These are phyloP conservation scores for Noccaea bulbosa DNA, from an alignment of 345 rosid species.

Conservation along the genomic window DNA sequence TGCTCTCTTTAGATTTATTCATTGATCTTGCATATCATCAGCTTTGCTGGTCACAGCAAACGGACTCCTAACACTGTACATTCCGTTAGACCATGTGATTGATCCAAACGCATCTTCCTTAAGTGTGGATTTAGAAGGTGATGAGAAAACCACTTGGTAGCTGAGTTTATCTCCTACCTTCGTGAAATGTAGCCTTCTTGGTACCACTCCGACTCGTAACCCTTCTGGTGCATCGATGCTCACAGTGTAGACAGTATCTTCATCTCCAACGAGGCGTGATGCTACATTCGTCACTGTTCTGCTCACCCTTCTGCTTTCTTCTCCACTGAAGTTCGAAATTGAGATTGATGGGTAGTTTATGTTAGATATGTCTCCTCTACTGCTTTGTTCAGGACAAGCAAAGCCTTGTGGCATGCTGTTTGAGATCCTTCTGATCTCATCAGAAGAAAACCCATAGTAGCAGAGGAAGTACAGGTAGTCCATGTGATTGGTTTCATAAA, in stretches of 20 bases:
- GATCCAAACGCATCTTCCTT: constrained; percentile 55
- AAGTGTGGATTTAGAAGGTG: constrained; percentile 18
- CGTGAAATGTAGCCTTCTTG: constrained; percentile 50
- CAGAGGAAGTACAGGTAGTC: constrained; percentile 75
- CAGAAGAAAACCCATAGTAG: constrained; percentile 49
- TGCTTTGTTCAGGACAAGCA: constrained; percentile 53
- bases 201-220: constrained; percentile 48
- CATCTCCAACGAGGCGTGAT: constrained; percentile 46
- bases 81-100: constrained; percentile 61
- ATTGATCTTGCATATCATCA: not conserved
- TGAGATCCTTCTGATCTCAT: constrained; percentile 47
- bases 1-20: not conserved
- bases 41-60: constrained; percentile 47
- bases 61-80: constrained; percentile 55
- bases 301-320: constrained; percentile 42
- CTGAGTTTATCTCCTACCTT: constrained; percentile 49
- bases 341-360: constrained; percentile 82
- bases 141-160: constrained; percentile 52
- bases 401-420: constrained; percentile 46
- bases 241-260: constrained; percentile 42
- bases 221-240: constrained; percentile 43
- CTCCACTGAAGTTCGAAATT: constrained; percentile 46
- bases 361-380: constrained; percentile 49
- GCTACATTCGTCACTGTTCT: constrained; percentile 69
- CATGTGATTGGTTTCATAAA: constrained; percentile 56